Evolutionary conservation across 441 rosid genomes (phyloP), one percentile per base, ranked within the genome.

Genomic region (Bocquillonia castaneifolia): DNA sequence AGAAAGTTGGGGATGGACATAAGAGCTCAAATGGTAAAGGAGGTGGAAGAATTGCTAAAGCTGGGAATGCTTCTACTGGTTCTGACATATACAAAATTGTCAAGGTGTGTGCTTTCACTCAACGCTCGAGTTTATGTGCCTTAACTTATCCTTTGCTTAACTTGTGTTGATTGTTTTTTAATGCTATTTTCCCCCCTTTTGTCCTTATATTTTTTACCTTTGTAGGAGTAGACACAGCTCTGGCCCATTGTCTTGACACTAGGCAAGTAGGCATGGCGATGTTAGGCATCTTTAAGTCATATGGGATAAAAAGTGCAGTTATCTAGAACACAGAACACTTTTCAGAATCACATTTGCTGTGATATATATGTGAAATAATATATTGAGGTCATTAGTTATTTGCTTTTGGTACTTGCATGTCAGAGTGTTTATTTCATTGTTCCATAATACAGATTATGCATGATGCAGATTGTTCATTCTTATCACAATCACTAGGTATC

Each of bases 51-150:
- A 82, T 73, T 78, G 85, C 88, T 47, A 90, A 84, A 85, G 82
- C 82, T 55, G 93, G 89, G 31, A 84, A 84, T 69, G 81, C 85
- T 67, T 80, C 95, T 1, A 90, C 96, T 58, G 91, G 80, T 74
- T 94, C 98, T 63, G 96, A 90, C 81, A 91, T 88, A 62, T 90
- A 85, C 86, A 94, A 87, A 87, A 90, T 94, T 54, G 97, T 94
- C 25, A 92, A 92, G 97, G 99, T 91, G 10, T 91, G 17, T 40
- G 51, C 20, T 25, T 45, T 60, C n/a, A 39, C 2, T 29, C 22
- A n/a, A 4, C 36, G 57, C 51, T 50, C 26, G 48, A 26, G 63
- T 44, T 23, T 40, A 17, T 10, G 40, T 51, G 32, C 39, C 55
- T 23, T 40, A 39, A 40, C 34, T 23, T 51, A 31, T 66, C 13